Evolutionary conservation across 108 stramenopile species (phyloP).

Genomic region (Cyclostephanos invisitatus): DNA sequence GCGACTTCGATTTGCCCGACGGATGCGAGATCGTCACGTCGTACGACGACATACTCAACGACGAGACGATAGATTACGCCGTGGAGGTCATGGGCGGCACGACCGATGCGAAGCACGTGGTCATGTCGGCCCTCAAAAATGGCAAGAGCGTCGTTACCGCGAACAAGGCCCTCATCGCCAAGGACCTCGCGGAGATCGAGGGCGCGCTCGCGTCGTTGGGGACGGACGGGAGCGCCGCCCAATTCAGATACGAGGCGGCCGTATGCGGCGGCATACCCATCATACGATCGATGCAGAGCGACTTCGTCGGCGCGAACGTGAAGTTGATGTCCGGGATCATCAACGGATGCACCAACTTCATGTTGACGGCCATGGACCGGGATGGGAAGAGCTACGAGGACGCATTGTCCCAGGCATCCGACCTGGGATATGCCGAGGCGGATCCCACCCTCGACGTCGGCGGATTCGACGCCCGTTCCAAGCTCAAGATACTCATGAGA

Average conservation of each 20-base stretch:
- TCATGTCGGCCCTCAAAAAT: constrained; percentile 64
- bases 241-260: constrained; percentile 94
- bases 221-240: constrained; percentile 28
- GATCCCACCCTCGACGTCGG: constrained; percentile 94
- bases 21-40: constrained; percentile 74
- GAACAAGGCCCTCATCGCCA: constrained; percentile 97
- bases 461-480: constrained; percentile 88
- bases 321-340: constrained; percentile 87
- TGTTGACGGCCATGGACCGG: constrained; percentile 96
- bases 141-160: constrained; percentile 95
- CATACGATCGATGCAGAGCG: constrained; percentile 92
- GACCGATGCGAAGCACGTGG: constrained; percentile 88
- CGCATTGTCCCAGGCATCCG: constrained; percentile 85
- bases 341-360: constrained; percentile 99
- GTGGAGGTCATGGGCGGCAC: constrained; percentile 97
- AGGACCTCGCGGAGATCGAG: constrained; percentile 87
- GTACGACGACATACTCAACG: constrained; percentile 83
- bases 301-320: constrained; percentile 92
- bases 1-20: constrained; percentile 81
- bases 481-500: constrained; percentile 87
- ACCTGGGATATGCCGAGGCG: constrained; percentile 93
- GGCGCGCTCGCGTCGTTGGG: constrained; percentile 58
- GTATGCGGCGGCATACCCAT: constrained; percentile 98
- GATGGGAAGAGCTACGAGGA: constrained; percentile 89
- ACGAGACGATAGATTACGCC: constrained; percentile 85